A percentile compares a stretch with the other conserved stretches of the same genome.
phyloP scores from a whole-genome alignment of 2,329 filamentous ascomycete species.

The Uncinocarpus reesii region DNA sequence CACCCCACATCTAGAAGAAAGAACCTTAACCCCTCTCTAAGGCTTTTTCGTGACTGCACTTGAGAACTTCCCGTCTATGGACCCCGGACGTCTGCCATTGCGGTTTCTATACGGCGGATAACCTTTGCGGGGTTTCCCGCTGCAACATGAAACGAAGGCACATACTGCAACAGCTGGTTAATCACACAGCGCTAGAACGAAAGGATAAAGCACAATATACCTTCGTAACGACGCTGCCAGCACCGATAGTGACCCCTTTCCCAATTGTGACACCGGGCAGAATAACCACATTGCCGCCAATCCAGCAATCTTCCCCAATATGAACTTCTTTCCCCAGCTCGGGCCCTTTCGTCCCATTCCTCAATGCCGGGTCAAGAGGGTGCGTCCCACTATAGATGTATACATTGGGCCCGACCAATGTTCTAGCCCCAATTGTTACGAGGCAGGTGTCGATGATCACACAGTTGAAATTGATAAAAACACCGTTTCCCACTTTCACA shows the following conservation, averaged over 20 bases:
- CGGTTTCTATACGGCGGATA: constrained; percentile 32
- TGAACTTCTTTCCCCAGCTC: constrained; percentile 63
- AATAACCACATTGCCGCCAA: constrained; percentile 61
- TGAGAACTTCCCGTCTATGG: too few relatives aligned
- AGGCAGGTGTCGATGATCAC: constrained; percentile 66
- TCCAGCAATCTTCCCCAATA: constrained; percentile 73
- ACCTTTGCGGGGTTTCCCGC: constrained; percentile 34
- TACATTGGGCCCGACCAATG: constrained; percentile 68
- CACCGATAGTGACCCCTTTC: constrained; percentile 61
- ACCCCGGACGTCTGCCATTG: constrained; percentile 21
- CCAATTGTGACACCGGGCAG: constrained; percentile 71
- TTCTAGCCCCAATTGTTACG: constrained; percentile 65
- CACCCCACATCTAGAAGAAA: not conserved
- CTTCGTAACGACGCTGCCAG: constrained; percentile 75
- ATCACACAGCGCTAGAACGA: not conserved
- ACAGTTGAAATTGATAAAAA: constrained; percentile 66
- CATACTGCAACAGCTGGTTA: constrained; percentile 25
- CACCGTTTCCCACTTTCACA: constrained; percentile 56
- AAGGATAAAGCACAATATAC: constrained; percentile 23
- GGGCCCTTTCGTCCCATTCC: constrained; percentile 64
- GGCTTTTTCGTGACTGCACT: not conserved
- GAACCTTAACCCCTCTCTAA: not conserved
- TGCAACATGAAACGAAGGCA: constrained; percentile 35
- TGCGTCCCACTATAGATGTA: constrained; percentile 66
- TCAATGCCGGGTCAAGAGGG: constrained; percentile 61